phyloP scores from a whole-genome alignment of 257 asterid species.

The Lithospermum erythrorhizon region DNA sequence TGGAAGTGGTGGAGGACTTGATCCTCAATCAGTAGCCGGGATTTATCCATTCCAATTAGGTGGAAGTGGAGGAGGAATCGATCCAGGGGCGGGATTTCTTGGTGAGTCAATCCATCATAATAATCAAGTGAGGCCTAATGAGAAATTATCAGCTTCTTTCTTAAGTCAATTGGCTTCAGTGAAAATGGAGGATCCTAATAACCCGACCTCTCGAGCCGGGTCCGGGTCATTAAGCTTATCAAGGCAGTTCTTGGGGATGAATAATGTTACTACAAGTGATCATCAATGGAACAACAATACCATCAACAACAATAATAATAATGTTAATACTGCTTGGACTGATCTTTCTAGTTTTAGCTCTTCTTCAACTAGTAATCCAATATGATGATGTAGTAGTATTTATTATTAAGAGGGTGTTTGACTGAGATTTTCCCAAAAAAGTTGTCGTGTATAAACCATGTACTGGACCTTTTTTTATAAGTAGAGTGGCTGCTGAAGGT shows the following conservation, averaged over 20 bases:
- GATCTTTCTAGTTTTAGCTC: constrained; percentile 73
- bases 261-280: constrained; percentile 4
- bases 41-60: constrained; percentile 32
- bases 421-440: neutral
- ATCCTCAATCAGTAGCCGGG: constrained; percentile 26
- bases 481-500: neutral
- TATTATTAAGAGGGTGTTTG: too few relatives aligned
- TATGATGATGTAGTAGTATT: constrained; percentile 13
- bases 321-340: constrained; percentile 32
- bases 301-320: neutral
- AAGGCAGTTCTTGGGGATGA: constrained; percentile 43
- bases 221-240: constrained; percentile 21
- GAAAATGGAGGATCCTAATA: constrained; percentile 48
- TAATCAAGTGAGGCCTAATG: constrained; percentile 33
- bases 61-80: neutral
- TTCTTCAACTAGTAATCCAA: constrained; percentile 55
- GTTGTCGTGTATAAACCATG: neutral
- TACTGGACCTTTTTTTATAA: too few relatives aligned
- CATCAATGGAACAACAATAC: constrained; percentile 34
- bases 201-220: constrained; percentile 1
- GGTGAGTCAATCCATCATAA: constrained; percentile 21
- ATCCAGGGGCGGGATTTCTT: constrained; percentile 21
- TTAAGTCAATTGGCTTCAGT: constrained; percentile 40
- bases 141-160: constrained; percentile 24
- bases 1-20: constrained; percentile 17